phyloP scores from a whole-genome alignment of 306 rosid genomes.

The Prunus fruticosa region DNA sequence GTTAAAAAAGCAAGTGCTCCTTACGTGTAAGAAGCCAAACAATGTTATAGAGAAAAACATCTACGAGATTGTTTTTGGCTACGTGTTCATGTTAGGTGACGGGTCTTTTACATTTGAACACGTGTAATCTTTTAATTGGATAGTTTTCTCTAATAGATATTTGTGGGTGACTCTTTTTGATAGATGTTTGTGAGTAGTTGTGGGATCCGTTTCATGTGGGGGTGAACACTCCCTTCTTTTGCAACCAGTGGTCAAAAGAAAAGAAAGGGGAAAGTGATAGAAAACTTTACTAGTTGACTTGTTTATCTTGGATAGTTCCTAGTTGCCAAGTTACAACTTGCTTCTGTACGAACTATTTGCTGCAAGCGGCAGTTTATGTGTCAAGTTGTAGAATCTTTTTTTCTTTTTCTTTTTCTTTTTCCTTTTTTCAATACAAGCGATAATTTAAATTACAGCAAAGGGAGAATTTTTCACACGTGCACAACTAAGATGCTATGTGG shows the following conservation, averaged over 20 bases:
- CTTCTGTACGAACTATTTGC: neutral
- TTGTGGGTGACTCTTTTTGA: neutral
- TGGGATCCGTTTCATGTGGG: neutral
- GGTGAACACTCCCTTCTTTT: neutral
- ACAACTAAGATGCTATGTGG: fast-evolving
- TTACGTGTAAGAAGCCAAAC: no score
- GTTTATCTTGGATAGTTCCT: neutral
- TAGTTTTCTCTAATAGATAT: neutral
- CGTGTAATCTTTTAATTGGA: no score
- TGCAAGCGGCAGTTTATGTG: neutral
- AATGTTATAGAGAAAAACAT: no score
- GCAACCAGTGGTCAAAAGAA: neutral
- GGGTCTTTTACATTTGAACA: no score
- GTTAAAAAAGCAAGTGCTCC: no score
- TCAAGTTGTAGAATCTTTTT: neutral
- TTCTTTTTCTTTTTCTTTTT: no score
- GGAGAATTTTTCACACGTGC: no score
- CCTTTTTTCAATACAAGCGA: fast-evolving
- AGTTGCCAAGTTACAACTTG: neutral
- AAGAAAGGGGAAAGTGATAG: neutral
- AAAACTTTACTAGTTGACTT: neutral
- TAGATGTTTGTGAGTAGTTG: neutral
- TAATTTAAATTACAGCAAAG: fast-evolving
- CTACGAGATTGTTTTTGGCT: no score
- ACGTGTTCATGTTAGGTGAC: no score